Evolutionary conservation across 1,284 basidiomycete genomes (phyloP), one percentile per base, ranked within the genome.

Genomic region (Tremellales sp.): DNA sequence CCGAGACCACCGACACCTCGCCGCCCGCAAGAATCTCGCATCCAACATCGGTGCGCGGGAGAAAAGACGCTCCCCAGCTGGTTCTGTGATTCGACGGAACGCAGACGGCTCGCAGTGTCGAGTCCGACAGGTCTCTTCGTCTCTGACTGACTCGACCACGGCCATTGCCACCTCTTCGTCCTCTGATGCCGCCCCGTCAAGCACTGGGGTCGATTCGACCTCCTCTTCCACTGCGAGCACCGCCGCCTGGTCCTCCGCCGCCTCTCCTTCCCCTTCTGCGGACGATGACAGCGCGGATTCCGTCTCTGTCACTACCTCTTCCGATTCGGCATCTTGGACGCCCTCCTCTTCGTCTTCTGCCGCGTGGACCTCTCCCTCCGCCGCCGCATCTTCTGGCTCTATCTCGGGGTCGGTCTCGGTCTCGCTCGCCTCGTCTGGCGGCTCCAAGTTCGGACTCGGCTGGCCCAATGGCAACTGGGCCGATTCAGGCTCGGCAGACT

Each of bases 221-320:
- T 73, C 77, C 21, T 78, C 81, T 50, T 59, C 82, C 27, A 79
- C 77, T 16, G 85, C 81, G 80, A 72, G 78, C 45, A 75, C 79
- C 52, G 74, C 73, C 41, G 70, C 78, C 55, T 64, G 54, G 53
- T 40, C 44, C 24, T 29, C 47, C 25, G 12, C 72, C 44, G 32
- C 60, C 22, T 50, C 70, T 16, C 72, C 83, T 45, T 50, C 57
- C 34, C 59, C 75, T 54, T 80, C 78, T 66, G 74, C 75, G 34
- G 59, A 64, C 27, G 65, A 65, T 31, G 14, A 39, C 34, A 29
- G 27, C 25, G 39, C 39, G 24, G 22, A 33, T 29, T 38, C 49
- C 14, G 46, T 48, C 18, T 19, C 44, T 1, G 38, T 40, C 16
- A n/a, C 31, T 31, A 2, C n/a, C 19, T 21, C 18, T 38, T 28